These are phyloP conservation scores for Fusarium scirpi DNA, from an alignment of 2,329 filamentous ascomycete species.

Conservation along the genomic window DNA sequence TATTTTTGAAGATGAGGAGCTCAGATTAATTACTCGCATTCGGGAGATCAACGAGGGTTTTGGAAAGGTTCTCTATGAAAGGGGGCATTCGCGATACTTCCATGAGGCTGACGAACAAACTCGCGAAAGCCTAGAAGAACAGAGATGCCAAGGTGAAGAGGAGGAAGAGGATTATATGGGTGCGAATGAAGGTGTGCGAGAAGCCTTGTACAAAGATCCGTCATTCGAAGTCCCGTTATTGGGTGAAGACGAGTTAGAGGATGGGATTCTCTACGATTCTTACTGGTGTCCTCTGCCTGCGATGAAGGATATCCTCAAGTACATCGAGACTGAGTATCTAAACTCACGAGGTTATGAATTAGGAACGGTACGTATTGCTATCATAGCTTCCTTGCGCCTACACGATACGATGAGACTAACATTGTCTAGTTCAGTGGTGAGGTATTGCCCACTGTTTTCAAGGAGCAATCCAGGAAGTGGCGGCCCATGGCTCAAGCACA, in stretches of 20 bases:
- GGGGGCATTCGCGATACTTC: constrained; percentile 42
- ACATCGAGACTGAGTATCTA: constrained; percentile 54
- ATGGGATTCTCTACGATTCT: constrained; percentile 46
- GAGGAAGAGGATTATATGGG: too few relatives aligned
- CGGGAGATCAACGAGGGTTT: constrained; percentile 55
- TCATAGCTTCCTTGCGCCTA: too few relatives aligned
- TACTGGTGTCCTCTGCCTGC: constrained; percentile 33
- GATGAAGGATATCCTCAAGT: constrained; percentile 56
- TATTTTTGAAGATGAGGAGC: constrained; percentile 45
- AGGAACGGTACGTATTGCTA: too few relatives aligned
- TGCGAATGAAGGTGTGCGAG: too few relatives aligned
- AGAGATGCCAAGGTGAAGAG: too few relatives aligned
- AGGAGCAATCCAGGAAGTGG: constrained; percentile 68
- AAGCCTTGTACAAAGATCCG: too few relatives aligned
- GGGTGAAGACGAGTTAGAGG: constrained; percentile 30
- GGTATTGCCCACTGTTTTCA: constrained; percentile 61
- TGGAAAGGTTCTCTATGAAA: constrained; percentile 42
- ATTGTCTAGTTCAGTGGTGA: constrained; percentile 50
- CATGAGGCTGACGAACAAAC: too few relatives aligned
- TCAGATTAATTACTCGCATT: constrained; percentile 56
- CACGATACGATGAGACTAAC: not conserved
- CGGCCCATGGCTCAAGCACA: constrained; percentile 59
- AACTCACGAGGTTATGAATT: constrained; percentile 63
- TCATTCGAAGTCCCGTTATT: too few relatives aligned
- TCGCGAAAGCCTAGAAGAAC: too few relatives aligned